Base-by-base conservation (phyloP, 192 early-diverging fungal species). In the Linnemannia schmuckeri region DNA sequence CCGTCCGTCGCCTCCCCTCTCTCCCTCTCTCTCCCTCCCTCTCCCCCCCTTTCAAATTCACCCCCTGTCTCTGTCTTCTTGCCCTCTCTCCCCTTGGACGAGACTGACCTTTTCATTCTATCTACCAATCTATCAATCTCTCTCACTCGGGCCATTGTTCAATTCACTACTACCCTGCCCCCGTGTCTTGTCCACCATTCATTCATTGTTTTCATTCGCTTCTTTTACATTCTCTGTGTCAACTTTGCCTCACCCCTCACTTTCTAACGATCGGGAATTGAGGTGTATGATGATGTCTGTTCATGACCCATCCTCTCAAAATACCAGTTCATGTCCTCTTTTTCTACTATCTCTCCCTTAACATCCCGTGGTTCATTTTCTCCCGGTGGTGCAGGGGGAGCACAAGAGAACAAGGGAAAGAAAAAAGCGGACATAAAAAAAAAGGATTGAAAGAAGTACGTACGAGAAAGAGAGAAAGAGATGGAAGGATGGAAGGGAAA, bases 81-180 rank as follows among this genome's bases (percentile, higher is more conserved):
- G n/a, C 61, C 61, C 61, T 66, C 61, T 33, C 12, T 66, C 27
- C n/a, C 13, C 27, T 66, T 33, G n/a, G n/a, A 1, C 49, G 18
- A 17, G 49, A 20, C 49, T 5, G 49, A 52, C 49, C 47, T 0
- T 63, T 63, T 30, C 57, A 30, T 63, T n/a, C 24, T 55, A 61
- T 61, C n/a, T 5, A 61, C 57, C 9, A 27, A 12, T 22, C 27
- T 27, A 33, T 63, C 55, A 6, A 57, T 24, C 55, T 61, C 55
- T 33, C 61, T 30, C 61, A 15, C n/a, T 66, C 27, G 27, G 61
- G 15, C 61, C 61, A 66, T 66, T 66, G 10, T 30, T 27, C 61
- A 66, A 66, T 66, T 66, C 61, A 66, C 27, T 66, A 66, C 57
- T 66, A 66, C 61, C 61, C 61, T 66, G 61, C 61, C 61, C 61